Evolutionary conservation across 768 basidiomycete genomes (phyloP), one percentile per base, ranked within the genome.

Genomic region (Phylloporus sp.): DNA sequence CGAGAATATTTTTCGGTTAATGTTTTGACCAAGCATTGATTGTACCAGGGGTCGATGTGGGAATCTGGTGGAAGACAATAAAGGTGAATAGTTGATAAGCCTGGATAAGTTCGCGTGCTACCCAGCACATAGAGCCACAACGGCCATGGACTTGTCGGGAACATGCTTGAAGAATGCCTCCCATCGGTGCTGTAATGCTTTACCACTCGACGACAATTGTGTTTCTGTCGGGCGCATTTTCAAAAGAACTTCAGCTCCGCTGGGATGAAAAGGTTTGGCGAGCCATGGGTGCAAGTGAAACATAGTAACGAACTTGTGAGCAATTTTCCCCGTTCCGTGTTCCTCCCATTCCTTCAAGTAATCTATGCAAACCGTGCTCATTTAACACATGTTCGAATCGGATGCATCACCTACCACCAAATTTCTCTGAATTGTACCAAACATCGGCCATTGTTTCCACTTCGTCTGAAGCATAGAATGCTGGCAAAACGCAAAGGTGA

Each of bases 371-470:
- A n/a, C n/a, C n/a, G n/a, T n/a, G n/a, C n/a, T n/a, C n/a, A n/a
- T n/a, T n/a, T n/a, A n/a, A n/a, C n/a, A n/a, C n/a, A n/a, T n/a
- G n/a, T n/a, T 6, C 40, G n/a, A 22, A 13, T 47, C 54, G 22
- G 47, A 38, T 41, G 8, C 57, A 72, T 51, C 51, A 80, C 80
- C 60, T 52, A 76, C 65, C 6, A 73, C 47, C 18, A 2, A 34
- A 12, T 36, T 68, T 71, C 7, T 65, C 68, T 27, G 68, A 59
- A 12, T 67, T 64, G n/a, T 73, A 66, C 54, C 75, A 74, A 12
- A 81, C 63, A 2, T 60, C 57, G 59, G 82, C 78, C 59, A 83
- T 59, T 0, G 81, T 81, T 16, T 73, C 64, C 2, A 73, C 68
- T 18, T 76, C 72, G 2, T 78, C 72, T 9, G 69, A 67, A 2